phyloP scores from a whole-genome alignment of 208 protist species.

The Trichomonas gallinae region DNA sequence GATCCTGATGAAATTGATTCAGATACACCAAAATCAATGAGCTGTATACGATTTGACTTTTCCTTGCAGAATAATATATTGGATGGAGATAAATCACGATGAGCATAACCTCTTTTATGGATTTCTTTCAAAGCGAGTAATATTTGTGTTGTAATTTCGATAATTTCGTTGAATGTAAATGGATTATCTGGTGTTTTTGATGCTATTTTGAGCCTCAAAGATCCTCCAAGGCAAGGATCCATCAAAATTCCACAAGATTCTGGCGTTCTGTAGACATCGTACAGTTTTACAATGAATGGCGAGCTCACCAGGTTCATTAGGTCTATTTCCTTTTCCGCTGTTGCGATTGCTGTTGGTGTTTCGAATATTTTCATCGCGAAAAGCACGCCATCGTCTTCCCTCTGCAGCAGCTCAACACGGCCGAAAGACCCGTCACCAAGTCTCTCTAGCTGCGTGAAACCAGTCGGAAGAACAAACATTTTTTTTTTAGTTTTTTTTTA shows the following conservation, averaged over 20 bases:
- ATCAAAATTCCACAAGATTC: neutral
- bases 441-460: neutral
- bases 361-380: neutral
- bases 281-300: neutral
- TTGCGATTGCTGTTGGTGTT: neutral
- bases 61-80: neutral
- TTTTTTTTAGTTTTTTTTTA: neutral
- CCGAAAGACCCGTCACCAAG: neutral
- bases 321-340: neutral
- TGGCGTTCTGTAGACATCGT: neutral
- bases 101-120: neutral
- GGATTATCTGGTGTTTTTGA: neutral
- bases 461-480: neutral
- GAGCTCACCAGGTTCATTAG: neutral
- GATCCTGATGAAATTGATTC: neutral
- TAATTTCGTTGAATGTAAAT: neutral
- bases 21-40: constrained; percentile 12
- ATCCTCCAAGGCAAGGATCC: neutral
- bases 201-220: neutral
- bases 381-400: neutral
- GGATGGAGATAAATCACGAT: neutral
- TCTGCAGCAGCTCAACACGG: neutral
- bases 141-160: neutral
- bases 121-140: neutral
- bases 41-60: neutral